Evolutionary conservation across 495 filamentous ascomycete species (phyloP).

Genomic region (Penicillium cosmopolitanum): DNA sequence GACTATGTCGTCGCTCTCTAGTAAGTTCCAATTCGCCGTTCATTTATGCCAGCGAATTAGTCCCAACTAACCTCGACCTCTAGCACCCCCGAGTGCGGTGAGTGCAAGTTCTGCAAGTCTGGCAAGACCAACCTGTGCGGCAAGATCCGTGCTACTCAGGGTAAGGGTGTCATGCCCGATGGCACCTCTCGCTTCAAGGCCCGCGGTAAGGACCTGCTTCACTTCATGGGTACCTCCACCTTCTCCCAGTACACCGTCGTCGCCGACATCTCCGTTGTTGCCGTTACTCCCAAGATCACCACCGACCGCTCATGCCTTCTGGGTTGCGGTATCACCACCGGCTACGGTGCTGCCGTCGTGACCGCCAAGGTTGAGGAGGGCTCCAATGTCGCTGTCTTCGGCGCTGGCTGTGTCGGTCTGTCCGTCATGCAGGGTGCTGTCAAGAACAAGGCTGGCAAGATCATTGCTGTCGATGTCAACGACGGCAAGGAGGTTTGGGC

Average conservation of each 20-base stretch:
- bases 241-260: conserved; percentile 99
- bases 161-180: conserved; percentile 95
- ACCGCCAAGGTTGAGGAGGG: conserved; percentile 90
- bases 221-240: conserved; percentile 99
- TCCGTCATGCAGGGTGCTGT: conserved; percentile 94
- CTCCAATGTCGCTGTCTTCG: conserved; percentile 90
- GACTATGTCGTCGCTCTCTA: conserved; percentile 92
- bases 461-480: conserved; percentile 96
- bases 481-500: conserved; percentile 89
- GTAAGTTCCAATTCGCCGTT: conserved; percentile 49
- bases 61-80: conserved; percentile 29
- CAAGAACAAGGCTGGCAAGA: conserved; percentile 81
- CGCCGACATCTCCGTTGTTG: conserved; percentile 96
- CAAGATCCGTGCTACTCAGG: conserved; percentile 97
- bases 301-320: conserved; percentile 96
- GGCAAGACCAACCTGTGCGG: conserved; percentile 99
- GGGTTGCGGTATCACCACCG: conserved; percentile 97
- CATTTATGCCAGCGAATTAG: background rate
- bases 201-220: conserved; percentile 89
- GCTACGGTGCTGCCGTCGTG: conserved; percentile 92
- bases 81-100: conserved; percentile 92
- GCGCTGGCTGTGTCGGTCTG: conserved; percentile 92
- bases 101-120: conserved; percentile 99
- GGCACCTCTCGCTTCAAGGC: conserved; percentile 94
- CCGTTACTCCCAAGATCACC: conserved; percentile 85